Evolutionary conservation across 768 basidiomycete species (phyloP).

Genomic region (Psilocybe tampanensis): DNA sequence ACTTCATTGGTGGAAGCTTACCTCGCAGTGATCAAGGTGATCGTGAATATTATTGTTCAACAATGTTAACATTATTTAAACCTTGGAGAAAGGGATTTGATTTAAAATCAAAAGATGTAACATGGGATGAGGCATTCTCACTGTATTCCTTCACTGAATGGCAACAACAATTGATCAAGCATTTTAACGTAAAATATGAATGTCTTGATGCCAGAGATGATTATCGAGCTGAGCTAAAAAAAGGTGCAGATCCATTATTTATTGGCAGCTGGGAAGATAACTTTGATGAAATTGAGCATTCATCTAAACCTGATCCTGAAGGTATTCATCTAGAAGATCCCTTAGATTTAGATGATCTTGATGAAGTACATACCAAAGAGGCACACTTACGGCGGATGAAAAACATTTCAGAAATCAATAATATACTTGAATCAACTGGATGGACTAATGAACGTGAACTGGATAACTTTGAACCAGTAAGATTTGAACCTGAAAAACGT

Average conservation of each 20-base stretch:
- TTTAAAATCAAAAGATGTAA: not conserved
- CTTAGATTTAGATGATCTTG: no score
- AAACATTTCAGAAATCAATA: no score
- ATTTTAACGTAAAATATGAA: constrained; percentile 2
- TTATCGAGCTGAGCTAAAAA: not conserved
- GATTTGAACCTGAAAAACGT: no score
- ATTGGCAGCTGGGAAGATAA: not conserved
- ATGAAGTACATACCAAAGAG: no score
- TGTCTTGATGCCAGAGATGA: constrained; percentile 2
- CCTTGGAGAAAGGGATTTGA: constrained; percentile 24
- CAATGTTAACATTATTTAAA: constrained; percentile 29
- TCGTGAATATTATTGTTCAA: constrained; percentile 30
- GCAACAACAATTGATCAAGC: not conserved
- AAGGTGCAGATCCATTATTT: not conserved
- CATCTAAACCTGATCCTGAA: no score
- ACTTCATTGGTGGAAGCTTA: constrained; percentile 26
- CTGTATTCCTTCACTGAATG: not conserved
- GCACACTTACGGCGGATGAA: no score
- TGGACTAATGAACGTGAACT: no score
- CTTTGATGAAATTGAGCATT: not conserved
- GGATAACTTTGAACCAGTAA: no score
- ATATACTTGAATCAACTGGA: no score
- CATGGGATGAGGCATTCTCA: not conserved
- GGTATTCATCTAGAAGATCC: no score
- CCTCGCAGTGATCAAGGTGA: constrained; percentile 30